phyloP scores from a whole-genome alignment of 2,329 filamentous ascomycete genomes.

The Blastomyces parvus region DNA sequence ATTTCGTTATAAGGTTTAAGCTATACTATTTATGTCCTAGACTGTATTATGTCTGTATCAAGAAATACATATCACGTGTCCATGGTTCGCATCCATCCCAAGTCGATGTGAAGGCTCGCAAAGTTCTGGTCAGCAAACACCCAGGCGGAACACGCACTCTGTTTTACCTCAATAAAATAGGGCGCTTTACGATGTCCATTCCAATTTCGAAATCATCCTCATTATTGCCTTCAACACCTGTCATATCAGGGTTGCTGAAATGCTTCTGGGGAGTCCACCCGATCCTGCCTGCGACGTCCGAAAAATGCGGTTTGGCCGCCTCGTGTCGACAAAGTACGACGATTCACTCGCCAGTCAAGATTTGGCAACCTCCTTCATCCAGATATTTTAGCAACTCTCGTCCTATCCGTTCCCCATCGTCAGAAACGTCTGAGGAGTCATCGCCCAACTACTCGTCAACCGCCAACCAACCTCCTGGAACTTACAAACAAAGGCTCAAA shows the following conservation, averaged over 20 bases:
- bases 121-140: too few relatives aligned
- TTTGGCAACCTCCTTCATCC: neutral
- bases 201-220: neutral
- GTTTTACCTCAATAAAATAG: neutral
- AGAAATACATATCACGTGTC: too few relatives aligned
- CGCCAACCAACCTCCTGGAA: neutral
- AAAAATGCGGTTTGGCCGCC: neutral
- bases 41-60: too few relatives aligned
- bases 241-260: neutral
- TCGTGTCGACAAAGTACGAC: neutral
- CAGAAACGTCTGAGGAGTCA: neutral
- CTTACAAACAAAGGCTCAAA: neutral
- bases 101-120: too few relatives aligned
- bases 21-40: too few relatives aligned
- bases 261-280: neutral
- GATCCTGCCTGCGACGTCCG: neutral
- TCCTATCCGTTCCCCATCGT: neutral
- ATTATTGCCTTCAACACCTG: neutral
- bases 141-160: neutral
- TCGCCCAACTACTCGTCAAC: neutral
- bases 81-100: too few relatives aligned
- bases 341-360: neutral
- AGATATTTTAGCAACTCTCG: neutral
- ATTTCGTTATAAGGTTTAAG: too few relatives aligned
- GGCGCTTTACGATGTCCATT: neutral